Evolutionary conservation across 75 land plant species (phyloP).

Genomic region (Isoetes taiwanensis): DNA sequence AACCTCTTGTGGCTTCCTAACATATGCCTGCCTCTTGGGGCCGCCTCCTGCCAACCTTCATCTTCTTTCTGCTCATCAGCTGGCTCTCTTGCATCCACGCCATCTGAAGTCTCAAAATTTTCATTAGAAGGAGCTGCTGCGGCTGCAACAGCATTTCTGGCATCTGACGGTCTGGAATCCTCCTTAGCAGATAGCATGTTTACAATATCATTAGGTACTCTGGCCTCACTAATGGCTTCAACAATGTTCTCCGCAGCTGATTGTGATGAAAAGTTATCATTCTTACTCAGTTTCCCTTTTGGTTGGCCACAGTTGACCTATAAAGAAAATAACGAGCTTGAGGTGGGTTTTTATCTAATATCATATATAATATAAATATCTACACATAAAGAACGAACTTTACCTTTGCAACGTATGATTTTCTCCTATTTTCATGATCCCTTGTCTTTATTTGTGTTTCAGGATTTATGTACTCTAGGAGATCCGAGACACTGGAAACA

Average conservation of each 20-base stretch:
- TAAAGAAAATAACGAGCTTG: too few species aligned
- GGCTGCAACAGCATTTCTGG: background rate
- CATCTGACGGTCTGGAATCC: background rate
- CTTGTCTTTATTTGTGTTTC: slow-evolving; percentile 34
- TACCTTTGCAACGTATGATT: slow-evolving; percentile 43
- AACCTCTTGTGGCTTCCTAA: slow-evolving; percentile 25
- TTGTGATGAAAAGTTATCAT: slow-evolving; percentile 7
- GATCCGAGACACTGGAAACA: slow-evolving; percentile 71
- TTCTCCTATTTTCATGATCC: slow-evolving; percentile 31
- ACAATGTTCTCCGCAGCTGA: slow-evolving; percentile 30
- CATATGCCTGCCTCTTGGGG: slow-evolving; percentile 45
- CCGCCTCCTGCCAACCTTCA: slow-evolving; percentile 65
- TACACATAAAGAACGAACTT: background rate
- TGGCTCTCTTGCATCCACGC: too few species aligned
- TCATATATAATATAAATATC: background rate
- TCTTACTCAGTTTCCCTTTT: background rate
- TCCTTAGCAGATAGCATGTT: background rate
- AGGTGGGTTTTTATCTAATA: too few species aligned
- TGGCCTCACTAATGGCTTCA: too few species aligned
- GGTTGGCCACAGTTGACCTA: slow-evolving; percentile 15
- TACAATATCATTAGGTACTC: too few species aligned
- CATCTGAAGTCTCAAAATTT: too few species aligned
- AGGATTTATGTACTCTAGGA: slow-evolving; percentile 76
- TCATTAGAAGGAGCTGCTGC: slow-evolving; percentile 8
- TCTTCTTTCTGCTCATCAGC: slow-evolving; percentile 24